Evolutionary conservation across 164 flowering plant species (phyloP), one percentile per base, ranked within the genome.

Genomic region (Pachysandra terminalis): DNA sequence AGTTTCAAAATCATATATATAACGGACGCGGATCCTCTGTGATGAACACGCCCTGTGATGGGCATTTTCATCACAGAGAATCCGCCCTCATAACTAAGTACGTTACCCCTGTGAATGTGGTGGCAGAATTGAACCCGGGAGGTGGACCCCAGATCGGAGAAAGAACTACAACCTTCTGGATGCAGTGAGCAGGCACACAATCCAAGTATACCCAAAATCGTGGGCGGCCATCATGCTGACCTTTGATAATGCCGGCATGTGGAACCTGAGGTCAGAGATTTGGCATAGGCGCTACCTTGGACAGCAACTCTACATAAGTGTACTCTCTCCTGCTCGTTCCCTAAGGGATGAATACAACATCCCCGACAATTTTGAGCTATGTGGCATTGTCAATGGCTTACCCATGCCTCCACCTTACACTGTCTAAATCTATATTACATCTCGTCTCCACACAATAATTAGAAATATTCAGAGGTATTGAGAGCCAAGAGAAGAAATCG

Each of bases 191-290:
- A 73, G 87, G 64, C 77, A 85, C 75, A 81, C 77, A 8, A 61
- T 85, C 23, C 89, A 82, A 40, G 91, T 85, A 48, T 87, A 70
- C 82, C 91, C 91, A 9, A 78, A 80, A 15, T 87, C 83, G 10
- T 87, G 87, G 89, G 82, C 91, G 0, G 91, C 87, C 0, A 67
- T 87, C 59, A 37, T 85, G 70, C 40, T 83, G 56, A 83, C 87
- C 4, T 76, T 86, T 21, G 88, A 86, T 77, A 86, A 86, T 35
- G 84, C 84, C 0, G 88, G 90, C 12, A 79, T 87, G 86, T 87
- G 91, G 91, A 87, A 78, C 74, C 2, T 87, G 58, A 78, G 91
- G 76, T 85, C 89, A 0, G 82, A 82, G 55, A 40, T 66, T 41
- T 32, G 70, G 68, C 87, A 87, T 73, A 83, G 82, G 55, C 9